Percentiles rank a stretch among this genome's conserved stretches.
Evolutionary conservation across 768 basidiomycete species (phyloP).

Genomic region (Psilocybe cyanescens): DNA sequence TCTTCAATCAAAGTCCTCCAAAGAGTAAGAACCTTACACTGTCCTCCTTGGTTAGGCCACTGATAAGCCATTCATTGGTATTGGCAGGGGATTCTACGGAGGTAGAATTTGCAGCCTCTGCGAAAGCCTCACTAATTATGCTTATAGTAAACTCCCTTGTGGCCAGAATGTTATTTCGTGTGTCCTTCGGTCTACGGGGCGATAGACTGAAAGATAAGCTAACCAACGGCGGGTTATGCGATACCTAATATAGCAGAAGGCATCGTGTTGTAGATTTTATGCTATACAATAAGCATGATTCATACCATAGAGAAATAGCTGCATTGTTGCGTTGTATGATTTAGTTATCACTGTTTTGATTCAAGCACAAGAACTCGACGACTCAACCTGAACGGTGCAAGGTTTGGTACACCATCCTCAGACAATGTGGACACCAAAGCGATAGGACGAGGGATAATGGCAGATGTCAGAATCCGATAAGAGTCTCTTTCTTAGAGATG

Average conservation of each 20-base stretch:
- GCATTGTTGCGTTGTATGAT: neutral
- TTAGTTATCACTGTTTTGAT: too few relatives aligned
- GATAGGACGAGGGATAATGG: conserved; percentile 68
- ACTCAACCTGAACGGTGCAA: conserved; percentile 66
- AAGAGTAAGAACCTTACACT: conserved; percentile 45
- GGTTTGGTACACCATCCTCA: conserved; percentile 53
- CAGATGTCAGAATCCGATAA: conserved; percentile 59
- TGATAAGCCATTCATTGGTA: conserved; percentile 62
- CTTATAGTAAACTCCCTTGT: conserved; percentile 75
- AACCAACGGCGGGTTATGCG: conserved; percentile 68
- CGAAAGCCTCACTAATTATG: conserved; percentile 70
- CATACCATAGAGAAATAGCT: conserved; percentile 68
- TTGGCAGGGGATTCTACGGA: conserved; percentile 57
- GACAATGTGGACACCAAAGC: conserved; percentile 68
- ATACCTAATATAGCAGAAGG: conserved; percentile 40
- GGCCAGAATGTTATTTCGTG: conserved; percentile 62
- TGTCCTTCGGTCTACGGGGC: conserved; percentile 56
- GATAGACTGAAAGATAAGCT: conserved; percentile 60
- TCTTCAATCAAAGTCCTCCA: conserved; percentile 7
- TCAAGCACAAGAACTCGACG: too few relatives aligned
- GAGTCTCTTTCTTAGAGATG: conserved; percentile 30
- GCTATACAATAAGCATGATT: neutral
- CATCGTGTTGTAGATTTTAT: neutral
- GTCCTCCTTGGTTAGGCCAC: conserved; percentile 55
- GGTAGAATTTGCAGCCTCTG: conserved; percentile 59